Base-by-base conservation (phyloP, 805 yeast species). In the Candida dajiaensis region DNA sequence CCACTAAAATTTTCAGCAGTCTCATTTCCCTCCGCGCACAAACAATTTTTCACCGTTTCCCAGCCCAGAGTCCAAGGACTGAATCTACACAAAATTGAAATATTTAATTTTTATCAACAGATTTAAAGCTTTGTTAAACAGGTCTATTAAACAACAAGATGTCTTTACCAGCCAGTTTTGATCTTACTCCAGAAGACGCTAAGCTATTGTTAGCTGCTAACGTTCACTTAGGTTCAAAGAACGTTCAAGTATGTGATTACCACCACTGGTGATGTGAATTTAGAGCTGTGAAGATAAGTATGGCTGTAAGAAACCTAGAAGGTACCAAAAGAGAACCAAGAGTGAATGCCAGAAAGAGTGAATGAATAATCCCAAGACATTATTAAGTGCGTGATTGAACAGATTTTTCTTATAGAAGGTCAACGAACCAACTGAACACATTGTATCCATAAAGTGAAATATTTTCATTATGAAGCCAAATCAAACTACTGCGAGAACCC, bases 201-300 rank as follows among this genome's bases (percentile, higher is more conserved):
- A 94, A 94, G 83, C 87, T 92, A 74, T 83, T 94, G 77, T 85
- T 94, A 80, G 98, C 99, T 74, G 99, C 99, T 74, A 92, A 92
- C 89, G 88, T 84, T 69, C 99, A 94, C 83, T 85, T 94, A 74
- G 99, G 99, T 77, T 84, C 98, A 74, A 94, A 94, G 89, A 94
- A 94, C 89, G 95, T 92, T 75, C 97, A 90, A 81, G 95, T 86
- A 83, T 77, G 90, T 81, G 29, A 22, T 18, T 19, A 37, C 36
- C 21, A n/a, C n/a, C 19, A 18, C 31, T 42, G 42, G 31, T 41
- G 39, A 20, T 29, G 36, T 16, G n/a, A 28, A 26, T 11, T 15
- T 41, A 16, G 20, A 16, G 23, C 18, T 16, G 9, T 20, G 19
- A 39, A 25, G 19, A 28, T 26, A 12, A 15, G 28, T 15, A 4